Base-by-base conservation (phyloP, 1,284 basidiomycete species). In the Sanghuangporus baumii region DNA sequence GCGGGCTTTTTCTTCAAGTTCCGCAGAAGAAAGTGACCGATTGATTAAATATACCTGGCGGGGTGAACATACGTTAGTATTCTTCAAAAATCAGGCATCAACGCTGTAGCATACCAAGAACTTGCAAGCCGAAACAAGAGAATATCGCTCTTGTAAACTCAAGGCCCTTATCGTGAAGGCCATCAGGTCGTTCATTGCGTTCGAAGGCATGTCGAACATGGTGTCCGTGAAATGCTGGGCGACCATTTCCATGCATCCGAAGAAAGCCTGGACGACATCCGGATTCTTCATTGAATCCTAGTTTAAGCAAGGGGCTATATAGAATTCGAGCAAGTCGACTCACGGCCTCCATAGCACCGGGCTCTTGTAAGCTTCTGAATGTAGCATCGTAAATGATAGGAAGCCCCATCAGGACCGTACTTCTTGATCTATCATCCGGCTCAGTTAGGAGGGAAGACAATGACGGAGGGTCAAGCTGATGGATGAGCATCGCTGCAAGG, bases 241-340 rank as follows among this genome's bases (percentile, higher is more conserved):
- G 51, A 89, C 89, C 57, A 81, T 79, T 59, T 91, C 88, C 77
- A 90, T 81, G 69, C 87, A 94, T 34, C 81, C 81, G 75, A 94
- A 96, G 74, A 94, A 94, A 31, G 86, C 87, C 71, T 94, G 92
- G 1, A 93, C 91, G 31, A 96, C 84, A 71, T 96, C 94, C 0
- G 94, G 93, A 70, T 95, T 91, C 88, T 91, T 46, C 7, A 59
- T 54, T 36, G 8, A 23, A 6, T 18, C 41, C 57, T 40, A 59
- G n/a, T n/a, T 36, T 34, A 50, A 56, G 50, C 20, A 51, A 20
- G 41, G 16, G 58, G 16, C 8, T 3, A 64, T 50, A 8, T 14
- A 56, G 16, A 65, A 16, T 20, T 26, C 36, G 18, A 37, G 46
- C 37, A 12, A 59, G 54, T 57, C 57, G 8, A 18, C 88, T 65